Evolutionary conservation across 176 grass and related monocot genomes (phyloP).

Genomic region (Typha latifolia): DNA sequence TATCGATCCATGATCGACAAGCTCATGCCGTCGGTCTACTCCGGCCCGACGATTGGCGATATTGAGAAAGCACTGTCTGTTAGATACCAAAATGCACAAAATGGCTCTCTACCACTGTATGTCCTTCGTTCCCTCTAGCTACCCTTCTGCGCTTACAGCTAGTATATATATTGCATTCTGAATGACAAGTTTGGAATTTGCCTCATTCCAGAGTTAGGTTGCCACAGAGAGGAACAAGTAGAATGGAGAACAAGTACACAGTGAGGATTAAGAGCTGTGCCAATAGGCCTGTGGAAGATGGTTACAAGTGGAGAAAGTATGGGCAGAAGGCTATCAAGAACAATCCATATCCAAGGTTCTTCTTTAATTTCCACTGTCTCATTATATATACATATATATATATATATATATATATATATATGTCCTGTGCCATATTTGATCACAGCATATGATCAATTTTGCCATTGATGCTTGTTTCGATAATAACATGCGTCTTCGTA

Average conservation of each 20-base stretch:
- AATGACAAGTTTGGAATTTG: neutral
- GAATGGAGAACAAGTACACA: constrained; percentile 38
- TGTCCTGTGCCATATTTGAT: no score
- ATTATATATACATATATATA: no score
- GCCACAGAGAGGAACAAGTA: neutral
- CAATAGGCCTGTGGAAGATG: constrained; percentile 44
- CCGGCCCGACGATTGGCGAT: constrained; percentile 54
- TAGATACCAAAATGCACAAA: constrained; percentile 5
- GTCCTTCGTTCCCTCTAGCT: constrained; percentile 3
- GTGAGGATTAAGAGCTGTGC: constrained; percentile 41
- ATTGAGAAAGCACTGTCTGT: constrained; percentile 45
- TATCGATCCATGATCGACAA: constrained; percentile 12
- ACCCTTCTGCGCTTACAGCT: no score
- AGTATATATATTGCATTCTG: neutral
- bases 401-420: no score
- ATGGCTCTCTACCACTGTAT: constrained; percentile 26
- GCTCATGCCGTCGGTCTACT: constrained; percentile 43
- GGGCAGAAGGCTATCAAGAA: constrained; percentile 85
- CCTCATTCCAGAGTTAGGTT: constrained; percentile 15
- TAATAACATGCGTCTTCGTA: no score
- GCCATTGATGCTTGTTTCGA: no score
- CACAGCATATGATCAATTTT: no score
- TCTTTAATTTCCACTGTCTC: no score
- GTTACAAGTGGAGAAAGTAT: constrained; percentile 81
- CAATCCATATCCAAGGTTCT: constrained; percentile 55